phyloP scores from a whole-genome alignment of 441 rosid genomes.

The Populus hybrid region DNA sequence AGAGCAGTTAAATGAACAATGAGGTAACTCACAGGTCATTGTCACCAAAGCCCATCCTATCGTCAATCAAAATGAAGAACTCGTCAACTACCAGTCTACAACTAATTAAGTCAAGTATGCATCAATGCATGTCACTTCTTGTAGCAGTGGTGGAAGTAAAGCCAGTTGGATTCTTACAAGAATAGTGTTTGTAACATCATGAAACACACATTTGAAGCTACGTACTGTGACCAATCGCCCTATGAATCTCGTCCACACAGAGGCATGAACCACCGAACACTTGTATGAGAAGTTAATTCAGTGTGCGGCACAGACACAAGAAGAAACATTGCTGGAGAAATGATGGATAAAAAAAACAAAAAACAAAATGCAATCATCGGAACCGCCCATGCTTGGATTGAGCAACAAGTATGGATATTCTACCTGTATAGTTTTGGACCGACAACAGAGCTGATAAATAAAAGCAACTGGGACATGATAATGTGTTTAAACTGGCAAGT shows the following conservation, averaged over 20 bases:
- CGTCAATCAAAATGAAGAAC: neutral
- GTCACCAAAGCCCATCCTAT: neutral
- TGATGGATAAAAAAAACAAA: neutral
- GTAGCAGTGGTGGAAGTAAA: slow-evolving; percentile 2
- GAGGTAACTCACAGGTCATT: neutral
- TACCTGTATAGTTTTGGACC: neutral
- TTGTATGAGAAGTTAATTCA: neutral
- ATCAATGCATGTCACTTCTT: too few relatives aligned
- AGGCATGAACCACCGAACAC: neutral
- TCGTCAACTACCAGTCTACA: slow-evolving; percentile 35
- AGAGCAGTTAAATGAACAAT: neutral
- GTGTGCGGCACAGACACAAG: neutral
- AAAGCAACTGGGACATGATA: neutral
- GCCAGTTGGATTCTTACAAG: slow-evolving; percentile 15
- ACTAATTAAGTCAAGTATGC: slow-evolving; percentile 20
- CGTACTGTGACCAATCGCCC: neutral
- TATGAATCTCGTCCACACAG: slow-evolving; percentile 3
- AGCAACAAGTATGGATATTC: neutral
- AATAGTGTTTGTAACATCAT: neutral
- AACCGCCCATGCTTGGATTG: neutral
- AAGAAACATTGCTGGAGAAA: neutral
- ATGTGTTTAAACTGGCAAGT: neutral
- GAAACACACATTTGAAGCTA: neutral
- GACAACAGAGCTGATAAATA: neutral
- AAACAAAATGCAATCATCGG: neutral